Percentiles rank a stretch among this genome's conserved stretches.
These are phyloP conservation scores for Fusarium setosum DNA, from an alignment of 2,329 filamentous ascomycete species.

Conservation along the genomic window DNA sequence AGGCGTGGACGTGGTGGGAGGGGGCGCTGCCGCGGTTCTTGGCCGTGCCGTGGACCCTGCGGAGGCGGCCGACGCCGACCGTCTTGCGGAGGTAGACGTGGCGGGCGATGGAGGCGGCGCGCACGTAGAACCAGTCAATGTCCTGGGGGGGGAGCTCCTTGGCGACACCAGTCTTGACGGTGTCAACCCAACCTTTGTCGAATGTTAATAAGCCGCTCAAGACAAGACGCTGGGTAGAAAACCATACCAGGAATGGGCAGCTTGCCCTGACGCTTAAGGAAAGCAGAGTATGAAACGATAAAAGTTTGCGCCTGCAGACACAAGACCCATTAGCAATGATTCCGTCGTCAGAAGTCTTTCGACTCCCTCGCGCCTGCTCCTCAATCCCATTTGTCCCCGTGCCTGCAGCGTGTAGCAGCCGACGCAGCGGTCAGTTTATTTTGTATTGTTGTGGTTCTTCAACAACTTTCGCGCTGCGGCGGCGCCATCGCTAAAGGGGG, in stretches of 20 bases:
- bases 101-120: slow-evolving; percentile 93
- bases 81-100: slow-evolving; percentile 99
- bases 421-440: slow-evolving; percentile 33
- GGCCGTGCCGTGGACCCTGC: slow-evolving; percentile 94
- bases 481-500: slow-evolving; percentile 30
- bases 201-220: too few relatives aligned
- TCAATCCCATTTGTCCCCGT: slow-evolving; percentile 47
- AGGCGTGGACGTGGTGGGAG: slow-evolving; percentile 95
- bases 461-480: slow-evolving; percentile 30
- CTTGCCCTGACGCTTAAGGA: slow-evolving; percentile 95
- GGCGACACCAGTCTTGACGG: slow-evolving; percentile 96
- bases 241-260: slow-evolving; percentile 85
- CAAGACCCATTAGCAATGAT: slow-evolving; percentile 72
- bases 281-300: slow-evolving; percentile 86
- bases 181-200: slow-evolving; percentile 95
- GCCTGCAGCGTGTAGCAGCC: slow-evolving; percentile 29
- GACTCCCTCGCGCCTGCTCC: slow-evolving; percentile 80
- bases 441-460: slow-evolving; percentile 9
- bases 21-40: slow-evolving; percentile 97
- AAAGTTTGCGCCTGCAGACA: slow-evolving; percentile 83
- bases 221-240: too few relatives aligned
- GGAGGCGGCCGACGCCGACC: slow-evolving; percentile 96
- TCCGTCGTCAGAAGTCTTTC: slow-evolving; percentile 80
- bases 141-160: slow-evolving; percentile 99
- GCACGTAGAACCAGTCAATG: slow-evolving; percentile 95